Evolutionary conservation across 2,329 filamentous ascomycete species (phyloP), one percentile per base, ranked within the genome.

Genomic region (Zasmidium cellare): DNA sequence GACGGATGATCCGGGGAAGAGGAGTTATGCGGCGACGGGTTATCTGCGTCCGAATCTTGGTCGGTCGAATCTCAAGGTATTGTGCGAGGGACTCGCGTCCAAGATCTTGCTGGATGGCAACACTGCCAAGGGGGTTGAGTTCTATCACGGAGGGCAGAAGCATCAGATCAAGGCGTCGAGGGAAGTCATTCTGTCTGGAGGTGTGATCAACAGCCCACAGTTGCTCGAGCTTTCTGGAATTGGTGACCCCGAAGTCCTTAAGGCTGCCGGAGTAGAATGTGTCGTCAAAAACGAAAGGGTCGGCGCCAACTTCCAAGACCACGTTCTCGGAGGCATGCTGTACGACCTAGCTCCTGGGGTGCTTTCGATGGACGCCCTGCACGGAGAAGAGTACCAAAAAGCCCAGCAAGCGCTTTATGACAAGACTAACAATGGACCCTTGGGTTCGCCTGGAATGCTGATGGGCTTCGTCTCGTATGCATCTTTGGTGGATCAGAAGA

Each of bases 191-290:
- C 18, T 77, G 18, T 80, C 79, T 0, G 78, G 77, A 0, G 82
- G 83, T 0, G 71, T 82, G 2, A 74, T 84, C 53, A 76, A 79
- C 57, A 81, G 79, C 9, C 82, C 83, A 1, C 72, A 80, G 1
- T 77, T 85, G 14, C 75, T 85, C 1, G 77, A 84, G 59, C 73
- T 75, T 12, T 84, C 82, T 0, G 83, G 82, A 0, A 75, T 85
- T n/a, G 82, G 83, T 75, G 74, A 77, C 49, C 71, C 74, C 1
- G 64, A 74, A 1, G 65, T 85, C 5, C 76, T 87, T 1, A 67
- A 77, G 45, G 72, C 71, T 18, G 76, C 79, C 0, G 78, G 76
- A 0, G 77, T 86, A 2, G 74, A 79, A 1, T 66, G 80, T 2
- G 66, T 80, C 1, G 72, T 77, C 2, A 74, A 82, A 48, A 67